Conservation (phyloP, 176 grass and related monocot genomes). For the Oryza brachyantha region DNA sequence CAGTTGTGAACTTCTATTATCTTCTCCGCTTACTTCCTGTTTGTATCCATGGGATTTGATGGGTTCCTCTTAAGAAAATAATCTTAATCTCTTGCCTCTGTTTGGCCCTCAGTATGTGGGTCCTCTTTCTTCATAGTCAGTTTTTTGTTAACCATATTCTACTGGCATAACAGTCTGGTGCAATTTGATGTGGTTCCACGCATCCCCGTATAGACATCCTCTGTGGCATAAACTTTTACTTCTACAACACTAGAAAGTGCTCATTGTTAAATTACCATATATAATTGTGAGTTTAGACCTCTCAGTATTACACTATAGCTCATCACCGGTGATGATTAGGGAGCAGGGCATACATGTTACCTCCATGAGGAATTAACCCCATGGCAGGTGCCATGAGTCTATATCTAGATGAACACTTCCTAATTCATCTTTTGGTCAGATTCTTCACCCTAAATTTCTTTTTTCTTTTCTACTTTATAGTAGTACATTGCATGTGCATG, state of each 20-base stretch:
- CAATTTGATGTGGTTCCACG: neutral
- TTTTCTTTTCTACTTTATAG: neutral
- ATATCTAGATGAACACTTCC: neutral
- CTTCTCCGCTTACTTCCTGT: neutral
- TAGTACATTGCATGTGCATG: neutral
- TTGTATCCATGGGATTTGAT: neutral
- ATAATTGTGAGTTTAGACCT: neutral
- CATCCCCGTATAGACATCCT: neutral
- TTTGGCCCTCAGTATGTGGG: neutral
- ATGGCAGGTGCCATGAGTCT: neutral
- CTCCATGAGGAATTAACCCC: too few species aligned
- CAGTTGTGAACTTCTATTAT: neutral
- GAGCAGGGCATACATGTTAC: too few species aligned
- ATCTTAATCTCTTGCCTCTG: neutral
- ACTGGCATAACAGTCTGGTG: neutral
- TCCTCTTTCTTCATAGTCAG: neutral
- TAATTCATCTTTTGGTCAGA: neutral
- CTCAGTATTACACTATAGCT: neutral
- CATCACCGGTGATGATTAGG: neutral
- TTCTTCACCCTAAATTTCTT: neutral
- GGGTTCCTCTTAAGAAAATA: neutral
- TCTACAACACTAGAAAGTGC: neutral
- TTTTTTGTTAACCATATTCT: neutral
- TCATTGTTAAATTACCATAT: neutral
- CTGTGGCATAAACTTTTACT: neutral